Evolutionary conservation across 768 basidiomycete species (phyloP).

Genomic region (Hypsizygus marmoreus): DNA sequence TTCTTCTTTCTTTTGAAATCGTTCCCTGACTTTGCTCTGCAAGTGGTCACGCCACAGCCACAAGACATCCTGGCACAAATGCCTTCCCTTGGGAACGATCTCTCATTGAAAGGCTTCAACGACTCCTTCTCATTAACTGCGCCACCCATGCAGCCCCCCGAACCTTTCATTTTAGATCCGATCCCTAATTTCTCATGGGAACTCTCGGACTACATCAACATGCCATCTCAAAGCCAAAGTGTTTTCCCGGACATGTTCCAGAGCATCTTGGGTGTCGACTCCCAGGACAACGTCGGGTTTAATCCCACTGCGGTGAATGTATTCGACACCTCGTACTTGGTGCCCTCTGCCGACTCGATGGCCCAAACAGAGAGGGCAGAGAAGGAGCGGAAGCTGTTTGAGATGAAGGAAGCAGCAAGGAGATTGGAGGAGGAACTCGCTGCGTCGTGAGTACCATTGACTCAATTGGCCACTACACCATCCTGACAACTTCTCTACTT

Average conservation of each 20-base stretch:
- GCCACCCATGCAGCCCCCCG: background rate
- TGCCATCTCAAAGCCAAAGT: background rate
- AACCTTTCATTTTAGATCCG: background rate
- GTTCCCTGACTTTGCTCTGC: too few species aligned
- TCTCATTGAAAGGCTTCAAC: background rate
- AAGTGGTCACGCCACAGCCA: too few species aligned
- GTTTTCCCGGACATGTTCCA: background rate
- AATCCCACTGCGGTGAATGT: background rate
- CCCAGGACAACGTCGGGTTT: background rate
- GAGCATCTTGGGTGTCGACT: too few species aligned
- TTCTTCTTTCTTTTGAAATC: too few species aligned
- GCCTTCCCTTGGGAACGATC: too few species aligned
- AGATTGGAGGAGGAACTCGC: constrained; percentile 34
- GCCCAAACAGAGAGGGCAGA: constrained; percentile 22
- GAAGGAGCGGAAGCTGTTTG: constrained; percentile 30
- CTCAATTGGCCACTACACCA: too few species aligned
- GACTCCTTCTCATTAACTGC: background rate
- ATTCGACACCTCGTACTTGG: background rate
- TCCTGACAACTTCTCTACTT: too few species aligned
- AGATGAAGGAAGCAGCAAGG: constrained; percentile 35
- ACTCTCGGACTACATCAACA: background rate
- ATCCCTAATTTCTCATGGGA: constrained; percentile 1
- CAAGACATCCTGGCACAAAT: too few species aligned
- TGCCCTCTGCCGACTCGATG: background rate
- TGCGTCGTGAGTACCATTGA: constrained; percentile 12